Conservation (phyloP, 768 basidiomycete species). For the Lentinula sp. region DNA sequence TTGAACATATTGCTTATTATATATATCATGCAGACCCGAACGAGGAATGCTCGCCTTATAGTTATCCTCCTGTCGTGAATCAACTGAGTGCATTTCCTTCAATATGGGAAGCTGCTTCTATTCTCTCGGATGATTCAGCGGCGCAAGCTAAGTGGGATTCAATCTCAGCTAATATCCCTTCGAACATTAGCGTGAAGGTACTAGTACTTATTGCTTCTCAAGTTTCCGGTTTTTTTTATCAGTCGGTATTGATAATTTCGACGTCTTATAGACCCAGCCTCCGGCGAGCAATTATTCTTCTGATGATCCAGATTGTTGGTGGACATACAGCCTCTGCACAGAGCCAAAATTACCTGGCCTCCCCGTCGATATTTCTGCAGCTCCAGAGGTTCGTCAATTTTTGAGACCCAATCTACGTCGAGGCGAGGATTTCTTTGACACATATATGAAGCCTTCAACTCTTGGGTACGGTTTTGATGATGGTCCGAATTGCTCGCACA, state of each 20-base stretch:
- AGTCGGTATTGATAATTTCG: conserved; percentile 6
- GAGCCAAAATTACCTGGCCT: conserved; percentile 41
- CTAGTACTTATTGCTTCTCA: background rate
- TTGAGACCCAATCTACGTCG: background rate
- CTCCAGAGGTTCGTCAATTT: conserved; percentile 37
- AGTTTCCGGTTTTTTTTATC: conserved; percentile 8
- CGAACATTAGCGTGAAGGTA: conserved; percentile 39
- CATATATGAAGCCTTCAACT: conserved; percentile 36
- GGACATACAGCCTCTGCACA: conserved; percentile 31
- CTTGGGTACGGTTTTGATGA: conserved; percentile 61
- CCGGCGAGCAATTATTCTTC: conserved; percentile 18
- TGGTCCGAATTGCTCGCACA: conserved; percentile 61
- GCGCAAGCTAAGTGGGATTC: conserved; percentile 36
- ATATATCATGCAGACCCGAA: conserved; percentile 19
- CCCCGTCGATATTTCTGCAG: conserved; percentile 33
- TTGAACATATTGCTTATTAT: background rate
- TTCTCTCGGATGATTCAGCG: conserved; percentile 35
- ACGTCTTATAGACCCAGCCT: conserved; percentile 2
- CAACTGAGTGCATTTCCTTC: conserved; percentile 33
- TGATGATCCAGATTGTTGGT: conserved; percentile 46
- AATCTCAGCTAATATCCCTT: conserved; percentile 37
- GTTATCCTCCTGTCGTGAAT: conserved; percentile 27
- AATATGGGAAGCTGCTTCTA: conserved; percentile 37
- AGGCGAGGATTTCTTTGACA: background rate
- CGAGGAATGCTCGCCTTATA: conserved; percentile 38